Conservation (phyloP, 2,329 filamentous ascomycete genomes). For the Hymenoscyphus scutula region DNA sequence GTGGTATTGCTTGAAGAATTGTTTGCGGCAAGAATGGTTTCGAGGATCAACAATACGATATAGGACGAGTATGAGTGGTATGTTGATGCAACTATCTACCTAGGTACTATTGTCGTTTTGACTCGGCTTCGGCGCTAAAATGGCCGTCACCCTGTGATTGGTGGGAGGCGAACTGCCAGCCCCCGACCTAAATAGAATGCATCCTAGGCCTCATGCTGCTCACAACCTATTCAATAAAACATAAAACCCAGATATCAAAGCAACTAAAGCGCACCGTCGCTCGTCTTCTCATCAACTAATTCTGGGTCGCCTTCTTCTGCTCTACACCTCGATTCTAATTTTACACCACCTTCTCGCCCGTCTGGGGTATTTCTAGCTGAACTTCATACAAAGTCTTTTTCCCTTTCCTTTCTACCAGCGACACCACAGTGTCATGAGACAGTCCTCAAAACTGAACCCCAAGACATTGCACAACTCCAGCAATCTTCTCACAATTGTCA, state of each 20-base stretch:
- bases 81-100: background rate
- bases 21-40: background rate
- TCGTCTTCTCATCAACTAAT: background rate
- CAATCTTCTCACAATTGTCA: background rate
- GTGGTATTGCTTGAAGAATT: background rate
- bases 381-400: constrained; percentile 17
- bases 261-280: background rate
- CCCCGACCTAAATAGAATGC: constrained; percentile 6
- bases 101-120: too few relatives aligned
- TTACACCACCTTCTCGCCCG: background rate
- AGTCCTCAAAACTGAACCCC: constrained; percentile 12
- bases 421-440: constrained; percentile 6
- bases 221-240: constrained; percentile 4
- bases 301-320: background rate
- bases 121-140: background rate
- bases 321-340: background rate
- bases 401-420: constrained; percentile 7
- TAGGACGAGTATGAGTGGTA: too few relatives aligned
- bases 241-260: constrained; percentile 10
- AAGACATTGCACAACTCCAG: constrained; percentile 5
- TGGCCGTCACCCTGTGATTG: background rate
- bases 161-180: background rate
- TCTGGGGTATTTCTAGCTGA: constrained; percentile 2
- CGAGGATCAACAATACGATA: background rate
- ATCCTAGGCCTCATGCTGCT: background rate